Evolutionary conservation across 1,284 basidiomycete genomes (phyloP), one percentile per base, ranked within the genome.

Genomic region (Marasmius tenuissimus): DNA sequence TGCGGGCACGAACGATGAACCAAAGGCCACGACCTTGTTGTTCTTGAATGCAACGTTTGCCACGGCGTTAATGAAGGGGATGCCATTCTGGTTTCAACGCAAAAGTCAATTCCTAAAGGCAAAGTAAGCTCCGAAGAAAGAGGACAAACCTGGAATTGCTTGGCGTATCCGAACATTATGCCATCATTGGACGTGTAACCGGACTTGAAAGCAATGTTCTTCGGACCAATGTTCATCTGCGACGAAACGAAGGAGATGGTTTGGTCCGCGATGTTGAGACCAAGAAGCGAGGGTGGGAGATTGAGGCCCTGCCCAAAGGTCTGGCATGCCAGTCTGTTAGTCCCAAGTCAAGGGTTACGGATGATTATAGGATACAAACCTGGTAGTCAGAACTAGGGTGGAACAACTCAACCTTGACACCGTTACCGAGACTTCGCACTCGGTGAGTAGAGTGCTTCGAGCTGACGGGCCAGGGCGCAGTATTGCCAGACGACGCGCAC

Each of bases 1-100:
- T 0, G 78, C 69, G 61, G 79, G 76, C 9, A 86, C 77, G 68
- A 86, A 85, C 1, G 81, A 84, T 7, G 77, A 77, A n/a, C 83
- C 81, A 63, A 83, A 82, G 1, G 83, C 73, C 7, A 81, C 73
- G 51, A 81, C 76, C 65, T 76, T 71, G 47, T 76, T 69, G 20
- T 73, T 71, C 70, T 76, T 66, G 65, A 77, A 78, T 1, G 79
- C 79, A 39, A 82, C 73, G 63, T 81, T 82, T 35, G 80, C 80
- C 4, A 82, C 81, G 10, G 81, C 80, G 59, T 83, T 83, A 16
- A 76, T 75, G 59, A 83, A 73, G 1, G 77, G 75, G 56, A 82
- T 71, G 4, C 77, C 80, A 34, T 82, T 73, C 81, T 80, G 65
- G 42, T 45, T 64, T 16, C 18, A 50, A 11, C 10, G 33, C 38